A percentile compares a stretch with the other conserved stretches of the same genome.
phyloP scores from a whole-genome alignment of 192 early-diverging fungal genomes.

The Coemansia sp. region DNA sequence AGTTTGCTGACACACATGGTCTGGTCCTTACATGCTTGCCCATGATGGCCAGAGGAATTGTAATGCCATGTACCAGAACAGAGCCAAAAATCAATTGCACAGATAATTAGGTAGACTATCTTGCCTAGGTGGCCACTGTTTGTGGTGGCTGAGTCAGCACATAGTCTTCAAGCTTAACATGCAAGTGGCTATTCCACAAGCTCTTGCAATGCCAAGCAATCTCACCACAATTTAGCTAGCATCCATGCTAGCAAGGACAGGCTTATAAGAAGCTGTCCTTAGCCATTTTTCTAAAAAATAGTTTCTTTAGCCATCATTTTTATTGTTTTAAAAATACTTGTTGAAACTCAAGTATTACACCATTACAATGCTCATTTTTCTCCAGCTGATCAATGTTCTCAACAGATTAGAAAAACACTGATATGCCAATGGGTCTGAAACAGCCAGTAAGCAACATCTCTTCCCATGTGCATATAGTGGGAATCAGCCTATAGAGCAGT shows the following conservation, averaged over 20 bases:
- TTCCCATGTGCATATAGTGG: slow-evolving; percentile 68
- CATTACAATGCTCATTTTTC: slow-evolving; percentile 28
- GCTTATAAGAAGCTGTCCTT: too few species aligned
- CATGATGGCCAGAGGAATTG: slow-evolving; percentile 74
- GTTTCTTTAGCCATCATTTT: too few species aligned
- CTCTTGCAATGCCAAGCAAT: too few species aligned
- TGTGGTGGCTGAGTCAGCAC: too few species aligned
- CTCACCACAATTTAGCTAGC: too few species aligned
- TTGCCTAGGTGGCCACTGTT: not conserved
- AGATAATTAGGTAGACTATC: slow-evolving; percentile 61
- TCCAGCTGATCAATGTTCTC: slow-evolving; percentile 46
- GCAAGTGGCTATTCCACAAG: too few species aligned
- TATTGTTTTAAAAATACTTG: too few species aligned
- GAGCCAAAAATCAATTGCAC: slow-evolving; percentile 79
- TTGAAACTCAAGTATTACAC: too few species aligned
- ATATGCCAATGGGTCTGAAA: slow-evolving; percentile 88
- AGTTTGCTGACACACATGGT: slow-evolving; percentile 18
- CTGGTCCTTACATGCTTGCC: slow-evolving; percentile 51
- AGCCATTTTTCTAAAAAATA: too few species aligned
- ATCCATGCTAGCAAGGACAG: too few species aligned
- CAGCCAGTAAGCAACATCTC: slow-evolving; percentile 85
- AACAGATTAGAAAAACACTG: slow-evolving; percentile 62
- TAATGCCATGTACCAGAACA: slow-evolving; percentile 82
- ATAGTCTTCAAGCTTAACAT: too few species aligned
- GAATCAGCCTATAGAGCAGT: slow-evolving; percentile 64